Percentiles rank a stretch among this genome's conserved stretches.
These are phyloP conservation scores for Fusarium decemcellulare DNA, from an alignment of 2,329 filamentous ascomycete genomes.

Conservation along the genomic window DNA sequence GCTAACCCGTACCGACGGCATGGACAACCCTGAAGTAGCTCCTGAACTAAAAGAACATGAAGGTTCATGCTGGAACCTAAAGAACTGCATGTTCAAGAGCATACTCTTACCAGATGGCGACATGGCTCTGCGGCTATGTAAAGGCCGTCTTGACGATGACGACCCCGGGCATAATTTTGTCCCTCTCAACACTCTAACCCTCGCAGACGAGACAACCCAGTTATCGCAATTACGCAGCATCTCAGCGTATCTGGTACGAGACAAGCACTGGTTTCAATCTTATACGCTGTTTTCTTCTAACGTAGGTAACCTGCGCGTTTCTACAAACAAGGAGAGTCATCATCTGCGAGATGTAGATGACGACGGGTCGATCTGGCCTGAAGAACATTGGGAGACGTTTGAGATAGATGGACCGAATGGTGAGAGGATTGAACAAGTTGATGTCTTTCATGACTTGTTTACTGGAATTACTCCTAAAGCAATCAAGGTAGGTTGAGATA, in stretches of 20 bases:
- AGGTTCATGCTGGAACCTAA: not conserved
- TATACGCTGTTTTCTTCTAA: not conserved
- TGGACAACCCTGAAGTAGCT: not conserved
- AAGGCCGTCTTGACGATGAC: not conserved
- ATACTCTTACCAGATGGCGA: not conserved
- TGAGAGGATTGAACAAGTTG: not conserved
- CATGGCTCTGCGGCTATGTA: not conserved
- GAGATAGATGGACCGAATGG: not conserved
- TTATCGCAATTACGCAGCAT: not conserved
- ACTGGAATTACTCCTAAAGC: not conserved
- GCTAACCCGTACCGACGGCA: not conserved
- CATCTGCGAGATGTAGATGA: not conserved
- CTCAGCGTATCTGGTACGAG: not conserved
- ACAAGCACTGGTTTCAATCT: not conserved
- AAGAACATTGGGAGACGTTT: not conserved
- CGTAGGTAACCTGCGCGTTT: not conserved
- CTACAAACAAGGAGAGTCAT: not conserved
- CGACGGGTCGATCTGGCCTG: not conserved
- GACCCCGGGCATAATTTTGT: not conserved
- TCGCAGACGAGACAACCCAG: not conserved
- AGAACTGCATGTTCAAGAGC: not conserved
- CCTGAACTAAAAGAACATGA: not conserved
- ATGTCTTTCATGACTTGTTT: not conserved
- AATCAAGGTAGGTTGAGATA: not conserved
- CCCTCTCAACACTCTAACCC: not conserved